These are phyloP conservation scores for Ensete ventricosum DNA, from an alignment of 176 grass and related monocot genomes.

Conservation along the genomic window DNA sequence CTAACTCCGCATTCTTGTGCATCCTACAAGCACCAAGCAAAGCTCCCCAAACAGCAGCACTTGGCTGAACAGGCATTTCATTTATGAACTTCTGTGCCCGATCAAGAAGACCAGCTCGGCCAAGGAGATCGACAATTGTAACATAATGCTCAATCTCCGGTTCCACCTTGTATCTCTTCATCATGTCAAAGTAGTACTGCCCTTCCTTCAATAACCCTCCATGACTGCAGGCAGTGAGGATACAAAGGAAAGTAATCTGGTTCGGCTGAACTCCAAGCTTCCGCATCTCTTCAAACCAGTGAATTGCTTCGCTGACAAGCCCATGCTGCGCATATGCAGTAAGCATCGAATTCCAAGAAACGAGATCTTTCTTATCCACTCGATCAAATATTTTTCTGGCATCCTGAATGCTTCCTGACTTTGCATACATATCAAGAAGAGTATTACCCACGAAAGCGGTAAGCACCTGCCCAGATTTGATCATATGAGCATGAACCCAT, in stretches of 20 bases:
- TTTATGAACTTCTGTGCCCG: constrained; percentile 41
- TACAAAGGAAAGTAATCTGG: constrained; percentile 44
- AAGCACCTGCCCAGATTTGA: constrained; percentile 50
- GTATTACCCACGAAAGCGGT: constrained; percentile 49
- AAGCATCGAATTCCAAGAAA: constrained; percentile 76
- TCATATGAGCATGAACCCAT: constrained; percentile 65
- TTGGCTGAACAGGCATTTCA: constrained; percentile 54
- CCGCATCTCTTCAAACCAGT: constrained; percentile 49
- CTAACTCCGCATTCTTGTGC: constrained; percentile 52
- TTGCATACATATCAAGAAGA: constrained; percentile 64
- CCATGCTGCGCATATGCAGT: constrained; percentile 54
- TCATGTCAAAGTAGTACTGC: constrained; percentile 50
- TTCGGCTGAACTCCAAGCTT: constrained; percentile 45
- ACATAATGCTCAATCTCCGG: constrained; percentile 55
- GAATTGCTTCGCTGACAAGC: constrained; percentile 35
- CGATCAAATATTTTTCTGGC: constrained; percentile 56
- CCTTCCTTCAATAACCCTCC: constrained; percentile 58
- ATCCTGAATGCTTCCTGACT: constrained; percentile 48
- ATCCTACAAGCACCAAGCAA: constrained; percentile 69
- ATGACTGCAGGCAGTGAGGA: constrained; percentile 61
- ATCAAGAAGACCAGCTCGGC: constrained; percentile 47
- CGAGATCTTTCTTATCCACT: constrained; percentile 37
- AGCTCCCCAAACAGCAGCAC: constrained; percentile 67
- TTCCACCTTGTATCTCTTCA: constrained; percentile 40
- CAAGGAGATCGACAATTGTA: constrained; percentile 49